A percentile compares a stretch with the other conserved stretches of the same genome.
phyloP scores from a whole-genome alignment of 2,329 filamentous ascomycete species.

The Ophiostoma ulmi region DNA sequence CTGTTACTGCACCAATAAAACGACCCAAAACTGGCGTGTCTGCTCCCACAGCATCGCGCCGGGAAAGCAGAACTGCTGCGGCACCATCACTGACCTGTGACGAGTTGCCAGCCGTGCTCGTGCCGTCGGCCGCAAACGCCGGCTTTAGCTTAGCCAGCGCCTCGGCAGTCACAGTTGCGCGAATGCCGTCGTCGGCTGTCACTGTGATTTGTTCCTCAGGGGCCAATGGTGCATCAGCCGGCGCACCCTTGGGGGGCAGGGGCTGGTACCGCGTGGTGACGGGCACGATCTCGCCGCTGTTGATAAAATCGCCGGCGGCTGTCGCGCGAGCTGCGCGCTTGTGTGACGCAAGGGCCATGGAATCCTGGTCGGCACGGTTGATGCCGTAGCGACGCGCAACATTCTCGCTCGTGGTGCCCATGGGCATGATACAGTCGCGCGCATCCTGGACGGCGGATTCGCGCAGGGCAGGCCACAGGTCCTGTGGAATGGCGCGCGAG shows the following conservation, averaged over 20 bases:
- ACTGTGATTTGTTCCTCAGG: constrained; percentile 59
- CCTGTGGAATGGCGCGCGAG: constrained; percentile 72
- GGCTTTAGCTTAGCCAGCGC: constrained; percentile 76
- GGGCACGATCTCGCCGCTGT: constrained; percentile 78
- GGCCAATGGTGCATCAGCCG: constrained; percentile 42
- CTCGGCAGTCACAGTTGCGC: constrained; percentile 61
- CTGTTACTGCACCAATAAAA: constrained; percentile 71
- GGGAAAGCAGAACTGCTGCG: constrained; percentile 77
- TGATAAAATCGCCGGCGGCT: constrained; percentile 59
- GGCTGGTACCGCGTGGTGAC: constrained; percentile 67
- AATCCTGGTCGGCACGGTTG: constrained; percentile 71
- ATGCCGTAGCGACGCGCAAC: constrained; percentile 74
- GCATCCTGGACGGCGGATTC: constrained; percentile 63
- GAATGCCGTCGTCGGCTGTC: constrained; percentile 75
- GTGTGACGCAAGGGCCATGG: constrained; percentile 72
- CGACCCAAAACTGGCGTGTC: constrained; percentile 80
- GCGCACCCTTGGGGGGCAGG: constrained; percentile 55
- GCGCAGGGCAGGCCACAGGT: constrained; percentile 69
- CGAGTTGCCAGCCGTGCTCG: constrained; percentile 75
- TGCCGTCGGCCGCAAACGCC: constrained; percentile 70
- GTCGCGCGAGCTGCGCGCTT: constrained; percentile 66
- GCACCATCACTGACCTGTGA: constrained; percentile 86
- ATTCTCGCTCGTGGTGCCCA: constrained; percentile 88
- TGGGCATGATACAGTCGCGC: constrained; percentile 84
- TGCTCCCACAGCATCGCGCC: constrained; percentile 68